A percentile compares a stretch with the other conserved stretches of the same genome.
These are phyloP conservation scores for Actinomucor elegans DNA, from an alignment of 371 early-diverging fungal species.

Conservation along the genomic window DNA sequence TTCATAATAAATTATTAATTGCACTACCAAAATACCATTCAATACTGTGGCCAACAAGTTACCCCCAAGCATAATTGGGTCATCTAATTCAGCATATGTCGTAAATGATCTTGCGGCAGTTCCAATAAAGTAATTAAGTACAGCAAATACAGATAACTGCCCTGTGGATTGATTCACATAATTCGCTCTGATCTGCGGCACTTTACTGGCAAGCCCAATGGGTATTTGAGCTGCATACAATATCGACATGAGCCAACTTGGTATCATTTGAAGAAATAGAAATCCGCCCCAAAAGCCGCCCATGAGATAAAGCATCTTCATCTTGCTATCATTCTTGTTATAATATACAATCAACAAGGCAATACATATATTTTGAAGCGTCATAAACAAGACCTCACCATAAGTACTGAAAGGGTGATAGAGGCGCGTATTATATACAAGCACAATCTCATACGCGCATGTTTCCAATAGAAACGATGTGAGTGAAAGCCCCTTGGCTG, in stretches of 20 bases:
- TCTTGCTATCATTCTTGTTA: neutral
- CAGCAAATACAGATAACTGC: constrained; percentile 87
- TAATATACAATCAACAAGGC: constrained; percentile 67
- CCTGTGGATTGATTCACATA: constrained; percentile 80
- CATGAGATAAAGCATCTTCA: neutral
- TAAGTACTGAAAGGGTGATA: constrained; percentile 91
- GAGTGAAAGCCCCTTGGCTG: constrained; percentile 82
- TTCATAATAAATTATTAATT: constrained; percentile 69
- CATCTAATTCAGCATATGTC: constrained; percentile 86
- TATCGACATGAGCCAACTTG: constrained; percentile 48
- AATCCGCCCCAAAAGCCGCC: neutral
- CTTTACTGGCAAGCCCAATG: constrained; percentile 71
- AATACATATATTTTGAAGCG: constrained; percentile 77
- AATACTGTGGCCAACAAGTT: constrained; percentile 69
- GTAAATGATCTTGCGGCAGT: constrained; percentile 88
- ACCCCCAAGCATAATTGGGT: constrained; percentile 71
- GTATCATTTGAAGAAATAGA: constrained; percentile 22
- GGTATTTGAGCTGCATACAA: constrained; percentile 85
- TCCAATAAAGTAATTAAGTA: constrained; percentile 83
- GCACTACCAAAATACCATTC: constrained; percentile 79
- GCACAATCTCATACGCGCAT: constrained; percentile 68
- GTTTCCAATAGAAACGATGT: constrained; percentile 84
- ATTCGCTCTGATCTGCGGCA: constrained; percentile 88
- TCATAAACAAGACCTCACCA: constrained; percentile 81
- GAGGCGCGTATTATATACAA: constrained; percentile 84